A percentile compares a stretch with the other conserved stretches of the same genome.
Conservation (phyloP, 1,139 yeast genomes). For the Pichia sp. region DNA sequence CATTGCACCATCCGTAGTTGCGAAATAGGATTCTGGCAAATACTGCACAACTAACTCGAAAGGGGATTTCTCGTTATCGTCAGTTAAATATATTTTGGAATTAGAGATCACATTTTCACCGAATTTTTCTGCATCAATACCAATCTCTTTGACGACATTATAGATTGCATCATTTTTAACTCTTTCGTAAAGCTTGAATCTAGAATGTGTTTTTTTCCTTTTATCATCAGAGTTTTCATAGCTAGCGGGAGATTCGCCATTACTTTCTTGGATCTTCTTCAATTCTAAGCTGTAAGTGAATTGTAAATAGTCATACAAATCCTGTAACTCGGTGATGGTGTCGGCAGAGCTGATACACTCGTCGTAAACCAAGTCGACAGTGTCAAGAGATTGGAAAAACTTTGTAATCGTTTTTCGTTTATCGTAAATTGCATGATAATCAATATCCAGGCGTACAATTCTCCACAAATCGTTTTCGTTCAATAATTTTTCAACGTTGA, state of each 20-base stretch:
- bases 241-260: background rate
- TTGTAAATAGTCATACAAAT: constrained; percentile 75
- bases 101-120: constrained; percentile 79
- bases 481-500: constrained; percentile 50
- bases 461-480: constrained; percentile 92
- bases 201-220: constrained; percentile 53
- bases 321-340: constrained; percentile 79
- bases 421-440: constrained; percentile 79
- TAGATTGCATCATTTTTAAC: constrained; percentile 64
- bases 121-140: constrained; percentile 71
- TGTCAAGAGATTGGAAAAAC: constrained; percentile 50
- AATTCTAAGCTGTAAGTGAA: constrained; percentile 76
- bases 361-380: constrained; percentile 59
- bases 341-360: constrained; percentile 51
- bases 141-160: constrained; percentile 66
- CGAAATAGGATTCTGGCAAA: constrained; percentile 48
- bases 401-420: constrained; percentile 63
- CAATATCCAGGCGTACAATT: constrained; percentile 79
- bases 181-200: constrained; percentile 71
- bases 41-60: constrained; percentile 46
- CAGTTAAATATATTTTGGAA: constrained; percentile 69
- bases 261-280: constrained; percentile 33
- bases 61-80: constrained; percentile 66
- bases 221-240: constrained; percentile 12
- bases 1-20: constrained; percentile 59